Base-by-base conservation (phyloP, 441 rosid genomes). In the Rhodomyrtus psidioides region DNA sequence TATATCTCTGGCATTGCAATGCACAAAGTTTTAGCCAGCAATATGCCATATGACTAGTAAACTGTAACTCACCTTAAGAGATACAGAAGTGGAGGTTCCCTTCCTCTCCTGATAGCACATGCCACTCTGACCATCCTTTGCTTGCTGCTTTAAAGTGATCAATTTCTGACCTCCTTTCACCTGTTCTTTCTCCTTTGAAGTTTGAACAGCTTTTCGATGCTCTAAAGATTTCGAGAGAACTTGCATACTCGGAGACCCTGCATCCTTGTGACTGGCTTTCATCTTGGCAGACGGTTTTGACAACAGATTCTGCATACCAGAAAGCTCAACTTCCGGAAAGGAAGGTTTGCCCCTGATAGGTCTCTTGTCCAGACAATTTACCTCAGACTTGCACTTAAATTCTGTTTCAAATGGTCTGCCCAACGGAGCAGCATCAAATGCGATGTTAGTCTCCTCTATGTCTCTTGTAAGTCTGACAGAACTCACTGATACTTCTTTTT, bases 61-160 rank as follows among this genome's bases (percentile, higher is more conserved):
- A 74, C 17, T 87, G 84, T 83, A 87, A 74, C 87, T 88, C 89
- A 92, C 94, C 87, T 53, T 82, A 62, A 34, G 79, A 86, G 88
- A 34, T 82, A 49, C 87, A 54, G 85, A 46, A 65, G 85, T 74
- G 55, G 76, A 51, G 44, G 88, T 85, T 34, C 85, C 87, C 86
- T 27, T 92, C 83, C 88, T 87, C 55, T 94, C 93, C 92, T 90
- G 94, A 84, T 85, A 86, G 70, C 6, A 90, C 75, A 88, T 13
- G 13, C 86, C 85, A 88, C 88, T 87, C 15, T 34, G 79, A 83
- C 88, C 93, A 88, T 86, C 91, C 88, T 88, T 91, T 85, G 88
- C 65, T 87, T 89, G 92, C 90, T 87, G 91, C 5, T 51, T 83
- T 54, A 53, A 23, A 70, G 76, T 34, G 19, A 42, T 70, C 82